phyloP scores from a whole-genome alignment of 2,329 filamentous ascomycete genomes.

The Pseudopithomyces chartarum region DNA sequence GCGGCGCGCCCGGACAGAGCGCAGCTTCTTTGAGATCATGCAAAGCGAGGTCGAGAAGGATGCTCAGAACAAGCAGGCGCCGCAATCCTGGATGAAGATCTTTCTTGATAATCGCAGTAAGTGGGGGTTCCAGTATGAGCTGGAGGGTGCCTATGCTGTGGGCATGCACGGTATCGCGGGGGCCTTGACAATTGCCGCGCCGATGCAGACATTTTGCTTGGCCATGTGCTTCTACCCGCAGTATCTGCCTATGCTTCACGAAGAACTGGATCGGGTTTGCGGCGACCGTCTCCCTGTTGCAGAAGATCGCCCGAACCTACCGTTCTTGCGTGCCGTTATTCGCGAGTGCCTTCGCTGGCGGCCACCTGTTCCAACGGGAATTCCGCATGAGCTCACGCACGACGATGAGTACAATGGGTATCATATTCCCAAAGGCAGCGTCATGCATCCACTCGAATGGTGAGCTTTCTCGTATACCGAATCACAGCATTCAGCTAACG shows the following conservation, averaged over 20 bases:
- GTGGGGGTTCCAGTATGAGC: conserved; percentile 50
- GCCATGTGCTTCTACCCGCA: conserved; percentile 53
- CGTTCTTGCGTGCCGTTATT: conserved; percentile 46
- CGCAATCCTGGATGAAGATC: conserved; percentile 50
- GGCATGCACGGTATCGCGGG: conserved; percentile 56
- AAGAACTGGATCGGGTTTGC: conserved; percentile 48
- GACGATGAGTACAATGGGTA: conserved; percentile 64
- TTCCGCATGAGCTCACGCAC: conserved; percentile 60
- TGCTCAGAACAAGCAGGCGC: conserved; percentile 39
- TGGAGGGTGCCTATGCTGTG: conserved; percentile 53
- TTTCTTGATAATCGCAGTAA: conserved; percentile 48
- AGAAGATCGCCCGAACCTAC: conserved; percentile 47
- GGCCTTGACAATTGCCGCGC: conserved; percentile 52
- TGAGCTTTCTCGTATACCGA: conserved; percentile 22
- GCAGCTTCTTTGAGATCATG: conserved; percentile 51
- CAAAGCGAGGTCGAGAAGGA: conserved; percentile 47
- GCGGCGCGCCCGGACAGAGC: conserved; percentile 49
- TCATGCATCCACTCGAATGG: conserved; percentile 52
- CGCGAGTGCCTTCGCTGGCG: conserved; percentile 51
- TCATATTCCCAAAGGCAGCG: conserved; percentile 61
- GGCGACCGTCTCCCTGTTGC: conserved; percentile 43
- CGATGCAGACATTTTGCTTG: conserved; percentile 55
- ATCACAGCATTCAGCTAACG: conserved; percentile 15
- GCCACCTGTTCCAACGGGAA: conserved; percentile 50
- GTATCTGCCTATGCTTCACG: conserved; percentile 47